A percentile compares a stretch with the other conserved stretches of the same genome.
Evolutionary conservation across 1,284 basidiomycete genomes (phyloP).

Genomic region (Marasmius tenuissimus): DNA sequence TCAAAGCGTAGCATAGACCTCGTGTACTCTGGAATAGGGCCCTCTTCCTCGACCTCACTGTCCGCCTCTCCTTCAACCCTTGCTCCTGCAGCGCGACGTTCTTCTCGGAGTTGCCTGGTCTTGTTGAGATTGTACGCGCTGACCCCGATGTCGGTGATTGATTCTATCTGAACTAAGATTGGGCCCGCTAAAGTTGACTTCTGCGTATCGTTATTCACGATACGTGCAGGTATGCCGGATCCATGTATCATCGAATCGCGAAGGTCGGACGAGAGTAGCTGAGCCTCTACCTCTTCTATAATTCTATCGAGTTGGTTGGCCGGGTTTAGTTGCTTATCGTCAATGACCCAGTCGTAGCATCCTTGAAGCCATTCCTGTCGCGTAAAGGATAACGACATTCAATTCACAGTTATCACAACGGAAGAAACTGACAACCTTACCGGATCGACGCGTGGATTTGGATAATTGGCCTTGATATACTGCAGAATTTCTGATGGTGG

Average conservation of each 20-base stretch:
- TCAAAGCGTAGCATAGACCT: slow-evolving; percentile 67
- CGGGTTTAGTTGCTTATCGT: slow-evolving; percentile 47
- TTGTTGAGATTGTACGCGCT: slow-evolving; percentile 72
- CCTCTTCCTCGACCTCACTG: slow-evolving; percentile 51
- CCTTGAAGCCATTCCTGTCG: slow-evolving; percentile 69
- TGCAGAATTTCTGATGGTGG: slow-evolving; percentile 32
- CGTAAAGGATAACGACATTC: slow-evolving; percentile 2
- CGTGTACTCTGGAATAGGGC: slow-evolving; percentile 72
- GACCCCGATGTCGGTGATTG: slow-evolving; percentile 73
- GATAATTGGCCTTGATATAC: slow-evolving; percentile 51
- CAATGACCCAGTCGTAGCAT: slow-evolving; percentile 64
- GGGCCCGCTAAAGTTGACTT: slow-evolving; percentile 38
- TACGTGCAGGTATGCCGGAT: slow-evolving; percentile 60
- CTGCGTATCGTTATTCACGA: slow-evolving; percentile 34
- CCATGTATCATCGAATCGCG: slow-evolving; percentile 64
- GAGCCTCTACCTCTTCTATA: slow-evolving; percentile 52
- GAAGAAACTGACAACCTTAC: slow-evolving; percentile 30
- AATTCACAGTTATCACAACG: not conserved
- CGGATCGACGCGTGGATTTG: slow-evolving; percentile 54
- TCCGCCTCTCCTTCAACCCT: slow-evolving; percentile 60
- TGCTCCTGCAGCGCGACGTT: slow-evolving; percentile 52
- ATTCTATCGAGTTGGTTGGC: slow-evolving; percentile 46
- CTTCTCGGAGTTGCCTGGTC: slow-evolving; percentile 60
- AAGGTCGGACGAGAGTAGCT: slow-evolving; percentile 72
- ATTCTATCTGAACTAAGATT: slow-evolving; percentile 67